Percentiles rank a stretch among this genome's conserved stretches.
phyloP scores from a whole-genome alignment of 148 eudicot genomes.

The Polygonum aviculare region DNA sequence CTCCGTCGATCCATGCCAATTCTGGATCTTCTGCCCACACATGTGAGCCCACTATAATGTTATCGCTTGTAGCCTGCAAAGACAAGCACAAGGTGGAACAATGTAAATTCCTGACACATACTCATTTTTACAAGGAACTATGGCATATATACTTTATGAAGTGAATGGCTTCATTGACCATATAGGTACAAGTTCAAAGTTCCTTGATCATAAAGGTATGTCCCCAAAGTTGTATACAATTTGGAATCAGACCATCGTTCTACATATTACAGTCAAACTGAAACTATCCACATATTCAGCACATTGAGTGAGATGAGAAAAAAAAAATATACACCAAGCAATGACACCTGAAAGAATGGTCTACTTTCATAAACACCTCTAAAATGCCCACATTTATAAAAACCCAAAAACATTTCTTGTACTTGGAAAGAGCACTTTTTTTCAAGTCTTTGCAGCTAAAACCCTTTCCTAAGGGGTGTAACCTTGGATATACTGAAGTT shows the following conservation, averaged over 20 bases:
- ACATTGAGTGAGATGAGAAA: not conserved
- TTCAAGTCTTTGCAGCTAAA: not conserved
- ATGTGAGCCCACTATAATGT: conserved; percentile 86
- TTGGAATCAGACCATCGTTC: not conserved
- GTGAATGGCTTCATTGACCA: not conserved
- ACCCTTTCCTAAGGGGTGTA: not conserved
- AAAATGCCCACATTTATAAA: not conserved
- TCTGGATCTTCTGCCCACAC: conserved; percentile 92
- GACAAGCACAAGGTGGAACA: conserved; percentile 9
- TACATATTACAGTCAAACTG: not conserved
- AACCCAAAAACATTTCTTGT: not conserved
- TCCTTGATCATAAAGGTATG: not conserved
- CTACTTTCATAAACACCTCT: not conserved
- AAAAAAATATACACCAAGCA: not conserved
- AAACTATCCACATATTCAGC: not conserved
- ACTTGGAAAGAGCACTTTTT: not conserved
- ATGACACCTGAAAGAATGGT: not conserved
- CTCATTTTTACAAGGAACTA: not conserved
- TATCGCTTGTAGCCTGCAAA: conserved; percentile 75
- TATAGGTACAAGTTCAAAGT: not conserved
- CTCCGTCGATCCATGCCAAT: conserved; percentile 93
- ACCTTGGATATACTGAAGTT: not conserved
- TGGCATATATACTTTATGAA: not conserved
- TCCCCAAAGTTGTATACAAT: not conserved
- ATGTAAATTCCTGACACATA: not conserved